phyloP scores from a whole-genome alignment of 768 basidiomycete genomes.

The Tricholoma bakamatsutake region DNA sequence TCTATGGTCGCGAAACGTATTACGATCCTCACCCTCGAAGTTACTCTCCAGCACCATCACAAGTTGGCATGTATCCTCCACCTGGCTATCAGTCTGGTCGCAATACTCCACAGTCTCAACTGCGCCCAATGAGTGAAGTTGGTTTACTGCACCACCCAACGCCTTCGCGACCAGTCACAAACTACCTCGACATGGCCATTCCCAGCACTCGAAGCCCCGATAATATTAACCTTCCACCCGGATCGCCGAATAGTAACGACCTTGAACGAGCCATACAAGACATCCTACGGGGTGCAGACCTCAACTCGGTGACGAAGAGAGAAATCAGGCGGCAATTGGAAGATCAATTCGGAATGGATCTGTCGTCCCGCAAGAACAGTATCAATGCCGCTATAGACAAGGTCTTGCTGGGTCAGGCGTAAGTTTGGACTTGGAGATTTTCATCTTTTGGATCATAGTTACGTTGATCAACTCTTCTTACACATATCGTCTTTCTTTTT shows the following conservation, averaged over 20 bases:
- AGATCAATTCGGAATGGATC: slow-evolving; percentile 71
- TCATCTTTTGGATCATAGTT: slow-evolving; percentile 10
- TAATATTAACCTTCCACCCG: slow-evolving; percentile 37
- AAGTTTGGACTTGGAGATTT: slow-evolving; percentile 7
- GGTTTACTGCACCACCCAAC: slow-evolving; percentile 49
- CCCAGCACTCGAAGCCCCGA: slow-evolving; percentile 50
- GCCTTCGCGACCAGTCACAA: slow-evolving; percentile 67
- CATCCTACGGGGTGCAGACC: slow-evolving; percentile 71
- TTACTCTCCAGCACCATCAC: slow-evolving; percentile 73
- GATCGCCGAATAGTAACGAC: slow-evolving; percentile 58
- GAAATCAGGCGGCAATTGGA: slow-evolving; percentile 83
- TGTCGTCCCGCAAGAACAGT: slow-evolving; percentile 60
- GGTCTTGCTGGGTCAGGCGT: slow-evolving; percentile 50
- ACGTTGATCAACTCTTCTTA: slow-evolving; percentile 8
- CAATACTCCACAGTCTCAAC: slow-evolving; percentile 58
- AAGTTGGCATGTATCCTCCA: slow-evolving; percentile 52
- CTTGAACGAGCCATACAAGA: slow-evolving; percentile 72
- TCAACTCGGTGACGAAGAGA: slow-evolving; percentile 90
- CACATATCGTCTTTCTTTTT: slow-evolving; percentile 3
- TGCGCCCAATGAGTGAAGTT: slow-evolving; percentile 23
- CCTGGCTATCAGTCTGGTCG: slow-evolving; percentile 75
- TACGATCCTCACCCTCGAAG: slow-evolving; percentile 75
- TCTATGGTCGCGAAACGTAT: slow-evolving; percentile 84
- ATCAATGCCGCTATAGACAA: slow-evolving; percentile 81
- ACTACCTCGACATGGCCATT: slow-evolving; percentile 71